phyloP scores from a whole-genome alignment of 108 stramenopile species.

The Cyclotella sp. region DNA sequence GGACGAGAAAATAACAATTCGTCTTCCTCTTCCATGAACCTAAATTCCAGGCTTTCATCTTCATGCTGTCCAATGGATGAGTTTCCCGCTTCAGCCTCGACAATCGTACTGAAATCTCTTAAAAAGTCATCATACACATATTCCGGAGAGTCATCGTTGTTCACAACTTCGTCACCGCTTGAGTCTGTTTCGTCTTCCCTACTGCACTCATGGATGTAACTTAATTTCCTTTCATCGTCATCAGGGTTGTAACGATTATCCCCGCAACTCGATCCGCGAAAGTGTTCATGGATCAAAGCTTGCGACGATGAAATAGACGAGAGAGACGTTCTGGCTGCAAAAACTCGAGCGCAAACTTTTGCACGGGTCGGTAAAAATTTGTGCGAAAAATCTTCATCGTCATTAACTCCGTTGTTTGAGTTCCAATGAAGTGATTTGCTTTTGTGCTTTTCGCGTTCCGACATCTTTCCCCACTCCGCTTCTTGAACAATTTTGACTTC shows the following conservation, averaged over 20 bases:
- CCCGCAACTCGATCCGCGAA: background rate
- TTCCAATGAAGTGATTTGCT: slow-evolving; percentile 19
- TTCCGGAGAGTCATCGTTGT: slow-evolving; percentile 23
- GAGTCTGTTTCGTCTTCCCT: slow-evolving; percentile 7
- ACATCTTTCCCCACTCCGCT: slow-evolving; percentile 17
- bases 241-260: slow-evolving; percentile 6
- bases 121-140: slow-evolving; percentile 21
- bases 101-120: slow-evolving; percentile 22
- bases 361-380: slow-evolving; percentile 9
- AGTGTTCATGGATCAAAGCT: slow-evolving; percentile 16
- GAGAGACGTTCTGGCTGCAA: slow-evolving; percentile 12
- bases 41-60: background rate
- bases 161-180: slow-evolving; percentile 33
- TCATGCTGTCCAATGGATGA: background rate
- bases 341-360: background rate
- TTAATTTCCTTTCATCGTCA: background rate
- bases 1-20: background rate
- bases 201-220: slow-evolving; percentile 18
- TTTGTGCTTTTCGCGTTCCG: slow-evolving; percentile 19
- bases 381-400: slow-evolving; percentile 15
- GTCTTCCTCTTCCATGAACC: background rate
- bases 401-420: slow-evolving; percentile 27
- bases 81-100: background rate
- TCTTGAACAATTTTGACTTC: background rate
- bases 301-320: slow-evolving; percentile 4